A percentile compares a stretch with the other conserved stretches of the same genome.
These are phyloP conservation scores for Medicago lupulina DNA, from an alignment of 306 rosid genomes.

Conservation along the genomic window DNA sequence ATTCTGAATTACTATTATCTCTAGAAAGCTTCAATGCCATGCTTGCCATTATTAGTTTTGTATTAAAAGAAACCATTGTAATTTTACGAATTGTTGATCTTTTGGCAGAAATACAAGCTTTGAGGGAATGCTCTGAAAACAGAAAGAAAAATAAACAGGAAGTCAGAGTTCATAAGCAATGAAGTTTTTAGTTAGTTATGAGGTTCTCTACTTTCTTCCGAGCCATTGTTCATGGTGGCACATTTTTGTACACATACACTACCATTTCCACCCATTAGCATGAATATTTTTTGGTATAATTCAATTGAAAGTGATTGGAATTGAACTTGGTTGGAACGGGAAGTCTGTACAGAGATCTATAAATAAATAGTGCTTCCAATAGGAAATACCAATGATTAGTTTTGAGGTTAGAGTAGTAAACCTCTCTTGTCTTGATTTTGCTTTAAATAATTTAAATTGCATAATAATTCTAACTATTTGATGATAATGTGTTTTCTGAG, in stretches of 20 bases:
- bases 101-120: conserved; percentile 71
- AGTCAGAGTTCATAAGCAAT: conserved; percentile 36
- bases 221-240: not conserved
- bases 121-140: conserved; percentile 75
- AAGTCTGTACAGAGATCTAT: conserved; percentile 10
- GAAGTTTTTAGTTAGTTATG: not conserved
- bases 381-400: not conserved
- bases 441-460: not conserved
- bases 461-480: conserved; percentile 20
- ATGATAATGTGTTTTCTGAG: conserved; percentile 8
- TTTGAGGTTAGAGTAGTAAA: not conserved
- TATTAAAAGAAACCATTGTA: not conserved
- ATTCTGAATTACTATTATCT: not conserved
- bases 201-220: conserved; percentile 30
- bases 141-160: conserved; percentile 47
- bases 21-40: not conserved
- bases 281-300: conserved; percentile 19
- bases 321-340: conserved; percentile 11
- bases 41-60: not conserved
- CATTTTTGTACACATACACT: conserved; percentile 22
- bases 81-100: not conserved
- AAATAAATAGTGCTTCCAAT: conserved; percentile 16
- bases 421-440: not conserved
- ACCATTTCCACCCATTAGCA: not conserved
- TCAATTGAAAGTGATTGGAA: conserved; percentile 29